Conservation (phyloP, 2,329 filamentous ascomycete species). For the Xylariaceae sp. region DNA sequence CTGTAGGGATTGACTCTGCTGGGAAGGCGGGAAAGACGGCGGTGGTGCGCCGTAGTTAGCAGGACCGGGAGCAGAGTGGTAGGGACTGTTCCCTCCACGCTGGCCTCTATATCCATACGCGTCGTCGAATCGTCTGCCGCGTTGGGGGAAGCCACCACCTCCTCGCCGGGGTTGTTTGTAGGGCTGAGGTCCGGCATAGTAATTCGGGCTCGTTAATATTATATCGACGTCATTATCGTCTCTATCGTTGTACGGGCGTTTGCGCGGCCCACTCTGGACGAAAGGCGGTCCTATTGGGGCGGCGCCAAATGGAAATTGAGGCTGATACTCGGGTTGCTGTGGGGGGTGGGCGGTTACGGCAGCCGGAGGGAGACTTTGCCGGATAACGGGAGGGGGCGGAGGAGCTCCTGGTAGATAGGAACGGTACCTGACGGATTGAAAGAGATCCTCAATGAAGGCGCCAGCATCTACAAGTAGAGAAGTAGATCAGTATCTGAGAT, state of each 20-base stretch:
- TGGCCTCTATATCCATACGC: constrained; percentile 36
- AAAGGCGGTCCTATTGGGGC: constrained; percentile 13
- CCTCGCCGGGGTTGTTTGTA: constrained; percentile 65
- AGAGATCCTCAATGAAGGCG: constrained; percentile 71
- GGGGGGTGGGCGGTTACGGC: constrained; percentile 16
- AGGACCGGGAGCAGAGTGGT: constrained; percentile 8
- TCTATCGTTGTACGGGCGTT: constrained; percentile 60
- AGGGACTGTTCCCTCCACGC: constrained; percentile 20
- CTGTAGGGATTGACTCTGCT: constrained; percentile 39
- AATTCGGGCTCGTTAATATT: constrained; percentile 32
- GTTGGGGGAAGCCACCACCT: constrained; percentile 42
- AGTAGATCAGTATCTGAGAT: constrained; percentile 9
- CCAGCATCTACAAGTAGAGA: constrained; percentile 49
- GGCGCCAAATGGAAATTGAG: constrained; percentile 20
- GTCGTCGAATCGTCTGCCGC: constrained; percentile 41
- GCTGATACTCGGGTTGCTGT: constrained; percentile 19
- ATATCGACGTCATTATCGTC: constrained; percentile 46
- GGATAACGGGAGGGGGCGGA: constrained; percentile 42
- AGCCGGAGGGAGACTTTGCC: constrained; percentile 15
- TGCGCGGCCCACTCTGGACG: constrained; percentile 42
- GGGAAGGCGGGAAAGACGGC: constrained; percentile 29
- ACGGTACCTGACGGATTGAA: constrained; percentile 65
- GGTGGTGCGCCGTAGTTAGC: constrained; percentile 27
- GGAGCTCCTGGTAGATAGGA: constrained; percentile 60
- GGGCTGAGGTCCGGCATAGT: constrained; percentile 44